These are phyloP conservation scores for Ceratonia siliqua DNA, from an alignment of 306 rosid genomes.

Conservation along the genomic window DNA sequence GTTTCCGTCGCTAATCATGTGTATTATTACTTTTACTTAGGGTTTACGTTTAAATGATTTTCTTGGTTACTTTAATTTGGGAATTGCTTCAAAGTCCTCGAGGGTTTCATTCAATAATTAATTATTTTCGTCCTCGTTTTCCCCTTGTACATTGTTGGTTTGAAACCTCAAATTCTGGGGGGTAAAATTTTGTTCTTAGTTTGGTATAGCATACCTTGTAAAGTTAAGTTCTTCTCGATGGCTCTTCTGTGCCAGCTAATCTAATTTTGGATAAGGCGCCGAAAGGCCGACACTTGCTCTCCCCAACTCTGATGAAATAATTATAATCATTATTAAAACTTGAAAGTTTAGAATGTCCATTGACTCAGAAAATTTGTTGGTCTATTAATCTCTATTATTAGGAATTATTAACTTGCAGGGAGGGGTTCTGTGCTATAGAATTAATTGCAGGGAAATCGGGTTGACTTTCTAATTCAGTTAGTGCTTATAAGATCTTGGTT, in stretches of 20 bases:
- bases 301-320: not conserved
- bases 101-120: not conserved
- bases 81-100: not conserved
- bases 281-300: not conserved
- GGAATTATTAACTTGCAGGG: not conserved
- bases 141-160: not conserved
- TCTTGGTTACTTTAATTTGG: not conserved
- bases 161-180: not conserved
- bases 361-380: not conserved
- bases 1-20: not conserved
- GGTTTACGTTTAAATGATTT: constrained; percentile 20
- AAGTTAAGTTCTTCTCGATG: not conserved
- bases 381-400: not conserved
- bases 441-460: not conserved
- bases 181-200: not conserved
- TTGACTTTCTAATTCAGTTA: not conserved
- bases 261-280: not conserved
- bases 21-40: not conserved
- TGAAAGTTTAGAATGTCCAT: not conserved
- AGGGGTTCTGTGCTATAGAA: not conserved
- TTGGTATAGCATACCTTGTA: not conserved
- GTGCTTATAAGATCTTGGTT: not conserved
- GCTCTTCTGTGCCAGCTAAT: not conserved
- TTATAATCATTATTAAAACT: not conserved
- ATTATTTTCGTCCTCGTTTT: not conserved